Evolutionary conservation across 306 rosid genomes (phyloP).

Genomic region (Argentina anserina): DNA sequence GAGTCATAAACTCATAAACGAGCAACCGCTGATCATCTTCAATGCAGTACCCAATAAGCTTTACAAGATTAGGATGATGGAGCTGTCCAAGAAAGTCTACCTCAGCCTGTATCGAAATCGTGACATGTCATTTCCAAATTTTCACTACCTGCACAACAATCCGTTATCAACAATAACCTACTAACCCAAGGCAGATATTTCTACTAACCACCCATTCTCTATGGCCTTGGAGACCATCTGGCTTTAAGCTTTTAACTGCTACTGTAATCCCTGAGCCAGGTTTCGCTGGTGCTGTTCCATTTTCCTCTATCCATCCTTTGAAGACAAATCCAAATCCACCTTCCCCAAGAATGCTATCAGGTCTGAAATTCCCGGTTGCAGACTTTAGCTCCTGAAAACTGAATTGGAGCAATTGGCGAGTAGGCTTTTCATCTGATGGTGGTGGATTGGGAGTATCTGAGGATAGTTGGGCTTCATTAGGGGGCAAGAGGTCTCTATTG

Average conservation of each 20-base stretch:
- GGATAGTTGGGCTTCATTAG: conserved; percentile 65
- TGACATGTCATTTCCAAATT: conserved; percentile 33
- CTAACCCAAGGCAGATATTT: conserved; percentile 72
- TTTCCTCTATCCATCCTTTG: conserved; percentile 98
- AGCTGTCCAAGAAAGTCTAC: conserved; percentile 96
- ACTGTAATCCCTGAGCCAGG: conserved; percentile 92
- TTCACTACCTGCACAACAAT: conserved; percentile 25
- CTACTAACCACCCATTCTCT: conserved; percentile 99
- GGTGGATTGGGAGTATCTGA: conserved; percentile 60
- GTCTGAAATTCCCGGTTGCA: conserved; percentile 96
- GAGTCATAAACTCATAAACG: conserved; percentile 92
- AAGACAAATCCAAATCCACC: conserved; percentile 95
- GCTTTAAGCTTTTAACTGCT: conserved; percentile 93
- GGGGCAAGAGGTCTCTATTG: conserved; percentile 76
- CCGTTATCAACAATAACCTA: conserved; percentile 40
- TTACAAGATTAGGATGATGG: conserved; percentile 93
- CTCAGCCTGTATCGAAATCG: conserved; percentile 72
- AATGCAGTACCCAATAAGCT: conserved; percentile 86
- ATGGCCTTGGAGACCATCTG: conserved; percentile 97
- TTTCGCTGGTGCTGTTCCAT: conserved; percentile 92
- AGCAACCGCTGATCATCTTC: conserved; percentile 92
- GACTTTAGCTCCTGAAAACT: conserved; percentile 85
- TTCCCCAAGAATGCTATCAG: conserved; percentile 97
- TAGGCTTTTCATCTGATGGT: conserved; percentile 51
- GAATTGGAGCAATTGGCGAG: conserved; percentile 68